Conservation (phyloP, 2,329 filamentous ascomycete genomes). For the Chaetothyriales sp. region DNA sequence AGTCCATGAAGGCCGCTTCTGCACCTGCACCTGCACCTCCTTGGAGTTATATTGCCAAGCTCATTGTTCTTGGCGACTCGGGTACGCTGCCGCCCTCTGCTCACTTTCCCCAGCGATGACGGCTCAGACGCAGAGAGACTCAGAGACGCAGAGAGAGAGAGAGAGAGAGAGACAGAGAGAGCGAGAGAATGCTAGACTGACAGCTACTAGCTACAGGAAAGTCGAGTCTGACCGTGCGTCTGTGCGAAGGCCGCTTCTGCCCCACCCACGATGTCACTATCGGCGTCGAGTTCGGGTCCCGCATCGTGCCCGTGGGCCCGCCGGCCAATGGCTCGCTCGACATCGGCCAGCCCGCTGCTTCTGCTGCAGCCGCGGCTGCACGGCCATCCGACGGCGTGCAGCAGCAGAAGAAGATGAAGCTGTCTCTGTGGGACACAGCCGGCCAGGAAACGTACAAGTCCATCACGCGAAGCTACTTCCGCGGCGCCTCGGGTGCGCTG, state of each 20-base stretch:
- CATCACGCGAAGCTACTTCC: conserved; percentile 87
- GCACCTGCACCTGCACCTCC: conserved; percentile 41
- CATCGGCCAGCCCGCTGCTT: conserved; percentile 36
- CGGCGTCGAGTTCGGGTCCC: conserved; percentile 87
- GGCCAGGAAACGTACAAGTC: conserved; percentile 97
- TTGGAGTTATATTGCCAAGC: conserved; percentile 98
- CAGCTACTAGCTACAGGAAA: conserved; percentile 50
- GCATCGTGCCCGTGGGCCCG: conserved; percentile 80
- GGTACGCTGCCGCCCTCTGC: conserved; percentile 47
- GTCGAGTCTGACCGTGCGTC: conserved; percentile 78
- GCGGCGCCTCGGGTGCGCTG: conserved; percentile 62
- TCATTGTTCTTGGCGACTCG: conserved; percentile 93
- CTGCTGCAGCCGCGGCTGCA: conserved; percentile 2
- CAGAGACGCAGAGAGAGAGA: too few relatives aligned
- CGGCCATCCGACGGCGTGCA: conserved; percentile 3
- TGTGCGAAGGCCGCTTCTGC: conserved; percentile 92
- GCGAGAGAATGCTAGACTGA: background rate
- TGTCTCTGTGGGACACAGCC: conserved; percentile 82
- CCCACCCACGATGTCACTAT: conserved; percentile 94
- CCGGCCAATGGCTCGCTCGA: conserved; percentile 51
- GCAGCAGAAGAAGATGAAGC: conserved; percentile 21
- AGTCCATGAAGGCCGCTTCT: conserved; percentile 9
- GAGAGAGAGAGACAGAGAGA: background rate
- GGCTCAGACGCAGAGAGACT: too few relatives aligned
- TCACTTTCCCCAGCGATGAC: too few relatives aligned